Conservation (phyloP, 2,329 filamentous ascomycete species). For the Pseudogymnoascus sp. region DNA sequence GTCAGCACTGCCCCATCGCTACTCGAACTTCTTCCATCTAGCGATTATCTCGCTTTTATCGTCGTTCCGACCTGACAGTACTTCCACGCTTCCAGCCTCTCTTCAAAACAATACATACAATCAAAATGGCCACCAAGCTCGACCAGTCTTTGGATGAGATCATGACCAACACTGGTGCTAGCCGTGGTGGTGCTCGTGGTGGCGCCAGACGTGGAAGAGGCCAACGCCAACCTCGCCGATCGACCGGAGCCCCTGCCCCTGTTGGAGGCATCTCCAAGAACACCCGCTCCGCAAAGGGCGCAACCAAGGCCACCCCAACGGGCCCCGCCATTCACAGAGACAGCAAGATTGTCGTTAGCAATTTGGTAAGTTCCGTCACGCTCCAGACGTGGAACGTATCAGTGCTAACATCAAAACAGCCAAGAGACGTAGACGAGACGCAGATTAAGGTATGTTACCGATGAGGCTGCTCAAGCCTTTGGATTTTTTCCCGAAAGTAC, state of each 20-base stretch:
- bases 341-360: constrained; percentile 98
- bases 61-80: constrained; percentile 26
- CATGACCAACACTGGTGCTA: constrained; percentile 52
- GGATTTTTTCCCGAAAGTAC: constrained; percentile 67
- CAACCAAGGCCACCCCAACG: constrained; percentile 54
- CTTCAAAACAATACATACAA: constrained; percentile 16
- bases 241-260: constrained; percentile 48
- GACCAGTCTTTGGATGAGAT: constrained; percentile 97
- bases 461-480: constrained; percentile 60
- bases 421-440: constrained; percentile 89
- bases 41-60: constrained; percentile 20
- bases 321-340: constrained; percentile 60
- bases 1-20: constrained; percentile 23
- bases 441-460: constrained; percentile 99
- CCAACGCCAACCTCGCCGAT: constrained; percentile 35
- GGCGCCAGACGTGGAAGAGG: constrained; percentile 35
- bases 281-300: constrained; percentile 51
- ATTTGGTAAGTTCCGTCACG: constrained; percentile 63
- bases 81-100: constrained; percentile 19
- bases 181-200: constrained; percentile 19
- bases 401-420: constrained; percentile 43
- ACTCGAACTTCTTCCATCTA: constrained; percentile 18
- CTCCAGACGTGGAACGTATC: neutral
- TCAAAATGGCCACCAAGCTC: constrained; percentile 85
- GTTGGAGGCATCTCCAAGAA: constrained; percentile 80